Evolutionary conservation across 345 rosid genomes (phyloP).

Genomic region (Arabidopsis arenosa): DNA sequence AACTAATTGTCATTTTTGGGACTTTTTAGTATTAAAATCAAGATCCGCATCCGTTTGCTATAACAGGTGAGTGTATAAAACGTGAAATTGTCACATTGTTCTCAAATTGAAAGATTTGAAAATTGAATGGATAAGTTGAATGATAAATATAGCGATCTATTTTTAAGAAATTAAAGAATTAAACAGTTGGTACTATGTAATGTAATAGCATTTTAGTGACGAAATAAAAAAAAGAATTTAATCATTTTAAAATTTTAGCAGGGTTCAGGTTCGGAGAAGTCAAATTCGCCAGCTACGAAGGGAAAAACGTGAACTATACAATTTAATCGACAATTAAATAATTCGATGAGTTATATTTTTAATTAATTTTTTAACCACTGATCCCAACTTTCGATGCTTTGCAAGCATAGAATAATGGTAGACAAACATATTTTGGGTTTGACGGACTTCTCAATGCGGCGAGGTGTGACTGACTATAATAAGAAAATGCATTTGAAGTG

Average conservation of each 20-base stretch:
- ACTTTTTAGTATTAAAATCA: background rate
- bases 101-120: background rate
- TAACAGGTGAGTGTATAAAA: background rate
- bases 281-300: conserved; percentile 24
- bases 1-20: conserved; percentile 11
- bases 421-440: background rate
- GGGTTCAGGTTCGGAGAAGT: background rate
- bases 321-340: background rate
- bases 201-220: background rate
- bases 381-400: conserved; percentile 19
- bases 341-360: background rate
- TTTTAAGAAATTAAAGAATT: background rate
- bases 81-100: background rate
- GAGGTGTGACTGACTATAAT: background rate
- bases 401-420: conserved; percentile 18
- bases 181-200: no score
- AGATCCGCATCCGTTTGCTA: background rate
- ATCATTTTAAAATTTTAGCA: background rate
- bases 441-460: conserved; percentile 30
- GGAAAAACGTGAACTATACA: conserved; percentile 8
- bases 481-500: conserved; percentile 10
- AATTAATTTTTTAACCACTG: background rate
- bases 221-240: background rate
- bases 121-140: background rate
- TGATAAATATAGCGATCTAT: background rate